phyloP scores from a whole-genome alignment of 176 grass and related monocot species.

The Thalia dealbata region DNA sequence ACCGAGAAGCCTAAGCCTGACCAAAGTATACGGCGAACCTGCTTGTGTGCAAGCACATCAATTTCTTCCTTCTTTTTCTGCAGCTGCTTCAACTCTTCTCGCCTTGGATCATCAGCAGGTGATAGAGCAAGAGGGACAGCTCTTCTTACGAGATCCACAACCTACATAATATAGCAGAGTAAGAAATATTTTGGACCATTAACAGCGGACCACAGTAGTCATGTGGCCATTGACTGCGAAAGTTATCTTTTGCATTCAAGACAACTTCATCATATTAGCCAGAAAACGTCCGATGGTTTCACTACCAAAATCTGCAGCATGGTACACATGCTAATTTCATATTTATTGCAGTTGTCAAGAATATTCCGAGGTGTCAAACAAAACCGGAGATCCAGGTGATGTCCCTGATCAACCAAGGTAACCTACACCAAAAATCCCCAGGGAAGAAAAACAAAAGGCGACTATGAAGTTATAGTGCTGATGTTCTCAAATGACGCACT shows the following conservation, averaged over 20 bases:
- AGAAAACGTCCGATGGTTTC: neutral
- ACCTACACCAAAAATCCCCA: no score
- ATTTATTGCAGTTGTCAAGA: neutral
- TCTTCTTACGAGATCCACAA: slow-evolving; percentile 54
- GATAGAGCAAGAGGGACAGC: slow-evolving; percentile 37
- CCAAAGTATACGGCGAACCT: slow-evolving; percentile 57
- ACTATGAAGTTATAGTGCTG: no score
- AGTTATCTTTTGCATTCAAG: neutral
- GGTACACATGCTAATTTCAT: no score
- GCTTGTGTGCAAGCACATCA: slow-evolving; percentile 49
- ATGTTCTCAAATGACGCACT: no score
- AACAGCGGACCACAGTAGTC: neutral
- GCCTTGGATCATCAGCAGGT: slow-evolving; percentile 25
- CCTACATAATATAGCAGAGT: slow-evolving; percentile 24
- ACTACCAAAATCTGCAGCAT: neutral
- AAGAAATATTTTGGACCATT: neutral
- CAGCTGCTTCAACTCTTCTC: slow-evolving; percentile 36
- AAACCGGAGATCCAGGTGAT: no score
- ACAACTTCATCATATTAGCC: neutral
- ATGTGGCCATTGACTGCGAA: neutral
- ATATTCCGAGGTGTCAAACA: no score
- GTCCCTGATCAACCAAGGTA: no score
- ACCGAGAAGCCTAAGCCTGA: slow-evolving; percentile 43
- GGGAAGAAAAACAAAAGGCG: no score
- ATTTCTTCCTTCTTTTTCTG: slow-evolving; percentile 53